A percentile compares a stretch with the other conserved stretches of the same genome.
Conservation (phyloP, 805 yeast genomes). For the Saccharomycopsis malanga region DNA sequence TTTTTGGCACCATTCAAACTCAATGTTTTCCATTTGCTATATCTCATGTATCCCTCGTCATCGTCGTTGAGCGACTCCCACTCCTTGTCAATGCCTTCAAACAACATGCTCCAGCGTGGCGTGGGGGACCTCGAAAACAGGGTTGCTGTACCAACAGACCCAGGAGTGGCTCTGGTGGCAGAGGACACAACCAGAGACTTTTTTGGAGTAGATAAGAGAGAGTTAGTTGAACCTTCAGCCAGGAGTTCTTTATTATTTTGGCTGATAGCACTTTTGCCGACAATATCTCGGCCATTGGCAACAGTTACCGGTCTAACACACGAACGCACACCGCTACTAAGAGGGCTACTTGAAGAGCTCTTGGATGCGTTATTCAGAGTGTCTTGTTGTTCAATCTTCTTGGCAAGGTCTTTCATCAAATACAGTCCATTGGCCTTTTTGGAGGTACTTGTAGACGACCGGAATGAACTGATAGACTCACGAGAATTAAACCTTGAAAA, state of each 20-base stretch:
- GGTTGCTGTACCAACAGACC: no score
- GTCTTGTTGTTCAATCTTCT: not conserved
- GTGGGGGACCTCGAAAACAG: slow-evolving; percentile 12
- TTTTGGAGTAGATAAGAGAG: slow-evolving; percentile 1
- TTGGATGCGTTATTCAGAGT: no score
- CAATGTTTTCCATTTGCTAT: slow-evolving; percentile 19
- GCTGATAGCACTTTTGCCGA: no score
- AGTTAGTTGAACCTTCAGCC: no score
- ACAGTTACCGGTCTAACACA: no score
- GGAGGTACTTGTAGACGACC: not conserved
- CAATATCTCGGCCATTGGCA: no score
- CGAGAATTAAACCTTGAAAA: not conserved
- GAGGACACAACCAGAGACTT: no score
- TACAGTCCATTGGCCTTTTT: not conserved
- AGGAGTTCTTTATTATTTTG: no score
- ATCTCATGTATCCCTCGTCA: slow-evolving; percentile 19
- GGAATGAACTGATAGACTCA: not conserved
- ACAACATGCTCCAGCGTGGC: slow-evolving; percentile 21
- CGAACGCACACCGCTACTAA: no score
- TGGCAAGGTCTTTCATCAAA: not conserved
- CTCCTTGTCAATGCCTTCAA: slow-evolving; percentile 21
- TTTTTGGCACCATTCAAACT: not conserved
- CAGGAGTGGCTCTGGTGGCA: no score
- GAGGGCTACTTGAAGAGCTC: no score
- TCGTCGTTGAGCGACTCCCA: slow-evolving; percentile 19